A percentile compares a stretch with the other conserved stretches of the same genome.
These are phyloP conservation scores for Colletotrichum sp. DNA, from an alignment of 2,329 filamentous ascomycete species.

Conservation along the genomic window DNA sequence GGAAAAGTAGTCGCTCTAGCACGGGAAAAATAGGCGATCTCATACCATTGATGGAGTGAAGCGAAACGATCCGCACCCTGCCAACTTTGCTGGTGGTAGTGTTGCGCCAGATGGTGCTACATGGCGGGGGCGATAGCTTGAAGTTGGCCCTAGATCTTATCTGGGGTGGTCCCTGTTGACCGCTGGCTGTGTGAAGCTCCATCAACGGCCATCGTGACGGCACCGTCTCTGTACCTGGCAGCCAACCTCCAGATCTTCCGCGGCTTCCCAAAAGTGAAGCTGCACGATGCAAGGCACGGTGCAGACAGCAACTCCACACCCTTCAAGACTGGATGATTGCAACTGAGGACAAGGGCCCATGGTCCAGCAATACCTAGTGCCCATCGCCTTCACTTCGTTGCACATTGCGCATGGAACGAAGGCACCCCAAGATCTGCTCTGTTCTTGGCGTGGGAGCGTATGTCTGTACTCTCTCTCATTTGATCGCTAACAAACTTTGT, in stretches of 20 bases:
- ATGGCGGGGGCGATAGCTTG: not conserved
- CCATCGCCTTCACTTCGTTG: not conserved
- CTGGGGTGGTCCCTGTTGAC: not conserved
- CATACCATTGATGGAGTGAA: not conserved
- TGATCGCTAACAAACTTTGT: not conserved
- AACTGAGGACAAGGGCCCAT: not conserved
- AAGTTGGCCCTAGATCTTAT: not conserved
- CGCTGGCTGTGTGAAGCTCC: not conserved
- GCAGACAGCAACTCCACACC: not conserved
- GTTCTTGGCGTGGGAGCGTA: not conserved
- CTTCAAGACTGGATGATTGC: not conserved
- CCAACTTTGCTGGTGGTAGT: not conserved
- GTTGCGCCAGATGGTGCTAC: not conserved
- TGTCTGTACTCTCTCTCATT: not conserved
- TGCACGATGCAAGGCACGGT: conserved; percentile 10
- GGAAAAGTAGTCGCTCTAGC: not conserved
- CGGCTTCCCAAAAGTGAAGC: not conserved
- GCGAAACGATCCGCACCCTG: not conserved
- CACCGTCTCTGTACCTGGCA: not conserved
- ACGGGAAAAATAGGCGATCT: too few relatives aligned
- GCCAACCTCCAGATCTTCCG: not conserved
- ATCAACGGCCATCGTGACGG: not conserved
- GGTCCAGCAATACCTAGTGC: not conserved
- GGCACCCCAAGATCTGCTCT: not conserved
- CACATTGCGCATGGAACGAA: not conserved